Base-by-base conservation (phyloP, 225 moss, liverwort and hornwort genomes). In the Polytrichum formosum region DNA sequence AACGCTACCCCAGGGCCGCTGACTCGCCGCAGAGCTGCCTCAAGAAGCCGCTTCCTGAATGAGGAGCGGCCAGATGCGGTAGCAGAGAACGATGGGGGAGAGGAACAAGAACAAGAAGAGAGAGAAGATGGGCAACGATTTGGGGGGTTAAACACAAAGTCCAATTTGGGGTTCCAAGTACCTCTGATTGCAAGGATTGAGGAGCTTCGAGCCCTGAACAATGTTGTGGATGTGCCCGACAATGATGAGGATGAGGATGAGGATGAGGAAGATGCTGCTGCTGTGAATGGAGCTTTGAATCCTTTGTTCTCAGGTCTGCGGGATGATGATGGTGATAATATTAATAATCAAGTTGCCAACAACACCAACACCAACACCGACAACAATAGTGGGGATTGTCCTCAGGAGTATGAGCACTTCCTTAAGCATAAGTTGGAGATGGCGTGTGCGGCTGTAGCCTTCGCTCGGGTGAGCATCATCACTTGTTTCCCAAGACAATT, bases 241-340 rank as follows among this genome's bases (percentile, higher is more conserved):
- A 66, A 69, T 2, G 81, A 66, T 35, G 81, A 67, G 0, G 84
- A 84, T 70, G 77, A 78, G 26, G 80, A 78, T 26, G 81, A 4
- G 46, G 81, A 66, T 28, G 81, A 60, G 0, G 84, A 84, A 63
- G 77, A 81, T 21, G 80, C 78, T 26, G 81, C 65, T 53, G 84
- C 53, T 63, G 76, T 93, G 19, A 92, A 89, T 69, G 84, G 77
- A 16, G 90, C 89, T 64, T 64, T 97, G 67, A 85, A 93, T 75
- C 96, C 96, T 53, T 71, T 97, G 55, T 97, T 97, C 68, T 87
- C 96, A 5, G 86, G 92, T 63, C 76, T 93, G 26, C 82, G 74
- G 5, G 79, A 77, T 35, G 85, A 77, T 10, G 75, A 76, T 65
- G 65, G 65, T 26, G 73, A 70, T 5, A 54, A 60, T 0, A 18